phyloP scores from a whole-genome alignment of 1,284 basidiomycete genomes.

The Apiotrichum brassicae region DNA sequence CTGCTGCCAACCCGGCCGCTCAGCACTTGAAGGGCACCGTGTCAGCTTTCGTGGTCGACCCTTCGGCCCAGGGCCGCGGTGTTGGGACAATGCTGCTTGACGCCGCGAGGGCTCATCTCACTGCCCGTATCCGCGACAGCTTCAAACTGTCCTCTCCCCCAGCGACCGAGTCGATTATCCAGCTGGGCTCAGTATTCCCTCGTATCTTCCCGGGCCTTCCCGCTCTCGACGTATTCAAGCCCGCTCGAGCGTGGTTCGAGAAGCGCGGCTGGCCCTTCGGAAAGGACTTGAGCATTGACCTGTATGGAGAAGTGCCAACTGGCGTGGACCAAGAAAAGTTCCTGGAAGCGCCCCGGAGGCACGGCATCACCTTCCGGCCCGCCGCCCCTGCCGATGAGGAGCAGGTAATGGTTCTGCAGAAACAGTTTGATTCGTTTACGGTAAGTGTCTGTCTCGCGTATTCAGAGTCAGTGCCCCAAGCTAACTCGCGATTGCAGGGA shows the following conservation, averaged over 20 bases:
- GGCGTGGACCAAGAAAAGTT: constrained; percentile 6
- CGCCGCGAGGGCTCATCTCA: constrained; percentile 12
- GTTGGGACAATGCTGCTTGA: constrained; percentile 18
- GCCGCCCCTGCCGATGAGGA: constrained; percentile 8
- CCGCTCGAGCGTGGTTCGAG: constrained; percentile 11
- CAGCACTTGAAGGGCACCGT: constrained; percentile 21
- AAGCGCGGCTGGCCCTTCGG: constrained; percentile 15
- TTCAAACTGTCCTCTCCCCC: constrained; percentile 6
- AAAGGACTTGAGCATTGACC: constrained; percentile 7
- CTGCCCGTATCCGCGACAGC: constrained; percentile 1
- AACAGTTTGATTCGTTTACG: constrained; percentile 16
- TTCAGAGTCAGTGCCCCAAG: too few species aligned
- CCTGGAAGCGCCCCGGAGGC: constrained; percentile 3
- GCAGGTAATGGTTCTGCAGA: constrained; percentile 16
- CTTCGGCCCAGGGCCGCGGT: constrained; percentile 9
- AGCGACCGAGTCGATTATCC: constrained; percentile 6
- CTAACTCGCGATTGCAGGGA: constrained; percentile 22
- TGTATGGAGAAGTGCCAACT: constrained; percentile 6
- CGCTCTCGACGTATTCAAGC: constrained; percentile 7
- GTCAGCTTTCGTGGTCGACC: constrained; percentile 13
- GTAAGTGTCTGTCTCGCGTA: too few species aligned
- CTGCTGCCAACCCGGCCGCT: neutral
- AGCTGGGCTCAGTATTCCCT: constrained; percentile 25
- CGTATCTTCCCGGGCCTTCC: constrained; percentile 28
- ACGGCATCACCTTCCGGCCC: constrained; percentile 15